Evolutionary conservation across 202 grass and related monocot genomes (phyloP), one percentile per base, ranked within the genome.

Genomic region (Setaria italica): DNA sequence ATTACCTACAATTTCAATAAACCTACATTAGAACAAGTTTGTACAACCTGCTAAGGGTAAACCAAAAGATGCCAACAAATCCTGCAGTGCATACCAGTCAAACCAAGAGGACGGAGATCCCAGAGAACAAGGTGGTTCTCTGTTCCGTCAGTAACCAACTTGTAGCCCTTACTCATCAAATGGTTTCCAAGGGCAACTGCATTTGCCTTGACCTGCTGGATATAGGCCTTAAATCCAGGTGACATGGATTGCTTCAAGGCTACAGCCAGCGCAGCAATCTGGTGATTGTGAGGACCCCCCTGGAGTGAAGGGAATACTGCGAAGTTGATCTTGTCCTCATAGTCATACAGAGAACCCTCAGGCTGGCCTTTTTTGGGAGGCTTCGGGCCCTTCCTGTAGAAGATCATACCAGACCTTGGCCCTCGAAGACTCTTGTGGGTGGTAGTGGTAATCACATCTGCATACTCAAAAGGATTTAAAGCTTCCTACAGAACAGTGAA

Each of bases 121-220:
- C 97, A 99, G 48, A 99, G 88, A 62, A 99, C 94, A 92, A 99
- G 93, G 48, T 99, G 94, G 80, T 99, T 99, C 87, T 99, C 97
- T 67, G 97, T 99, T 80, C 97, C 97, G 83, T 92, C 90, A 13
- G 97, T 99, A 51, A 99, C 97, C 82, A 99, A 91, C 86, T 94
- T 99, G 90, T 99, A 99, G 62, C 97, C 90, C 79, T 99, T 99
- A 85, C 82, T 99, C 94, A 99, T 99, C 76, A 99, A 88, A 87
- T 94, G 94, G 25, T 99, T 99, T 76, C 92, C 97, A 69, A 94
- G 81, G 15, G 97, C 88, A 86, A 97, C 97, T 33, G 97, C 87
- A 7, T 99, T 99, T n/a, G 94, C 90, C 82, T 91, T 99, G 15
- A 99, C 92, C 83, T 94, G 94, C 88, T 97, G 92, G 42, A 94